Base-by-base conservation (phyloP, 2,329 filamentous ascomycete species). In the Colletotrichum tropicale region DNA sequence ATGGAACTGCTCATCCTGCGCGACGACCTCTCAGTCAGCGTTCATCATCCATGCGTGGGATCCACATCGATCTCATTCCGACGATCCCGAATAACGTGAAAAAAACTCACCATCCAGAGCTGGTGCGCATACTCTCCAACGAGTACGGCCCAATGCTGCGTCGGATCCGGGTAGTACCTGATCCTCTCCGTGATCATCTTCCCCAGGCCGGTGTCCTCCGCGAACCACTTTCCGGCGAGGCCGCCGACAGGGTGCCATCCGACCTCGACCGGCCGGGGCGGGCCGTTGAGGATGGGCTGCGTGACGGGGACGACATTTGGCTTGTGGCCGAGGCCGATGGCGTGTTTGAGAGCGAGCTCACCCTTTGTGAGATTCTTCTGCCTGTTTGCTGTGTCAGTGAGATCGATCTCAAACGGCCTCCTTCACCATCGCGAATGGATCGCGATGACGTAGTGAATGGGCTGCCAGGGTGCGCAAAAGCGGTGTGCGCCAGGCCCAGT, bases 161-260 rank as follows among this genome's bases (percentile, higher is more conserved):
- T 91, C 5, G 90, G 90, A 79, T 92, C 90, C 0, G 90, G 90
- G 76, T 89, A 91, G 72, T 84, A 85, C 78, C 89, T 87, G 70
- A 90, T 87, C 77, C 86, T 88, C 61, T 90, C 87, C 0, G 88
- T 90, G 74, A 92, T 91, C 84, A 89, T 83, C 81, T 88, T 89
- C 4, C 90, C 90, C 26, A 91, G 80, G 0, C 88, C 87, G 1
- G 89, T 90, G 79, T 89, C 84, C 70, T 91, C 89, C 16, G 89
- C 89, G 66, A 91, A 89, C 89, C 90, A 91, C 78, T 90, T 91
- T 55, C 89, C 90, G 1, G 88, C 88, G 21, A 88, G 82, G 1
- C 90, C 90, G 18, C 86, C 89, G 8, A 92, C 89, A 2, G 90
- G 90, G 80, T 91, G 90, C 90, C 90, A 92, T 26, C 89, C 90